Evolutionary conservation across 75 land plant genomes (phyloP).

Genomic region (Cryptomeria japonica): DNA sequence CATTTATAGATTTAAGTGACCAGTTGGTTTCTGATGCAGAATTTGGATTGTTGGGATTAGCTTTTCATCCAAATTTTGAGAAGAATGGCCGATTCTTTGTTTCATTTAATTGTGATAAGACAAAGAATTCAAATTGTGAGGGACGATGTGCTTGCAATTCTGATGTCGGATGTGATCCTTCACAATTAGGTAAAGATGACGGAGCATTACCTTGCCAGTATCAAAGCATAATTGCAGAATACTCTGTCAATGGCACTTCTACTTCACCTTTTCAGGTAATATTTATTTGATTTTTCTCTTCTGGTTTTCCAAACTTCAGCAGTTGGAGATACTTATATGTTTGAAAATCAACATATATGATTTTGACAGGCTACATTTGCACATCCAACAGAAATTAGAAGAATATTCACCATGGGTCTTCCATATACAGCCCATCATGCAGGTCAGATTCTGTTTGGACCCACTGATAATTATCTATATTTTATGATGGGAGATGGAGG

Average conservation of each 20-base stretch:
- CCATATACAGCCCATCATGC: conserved; percentile 44
- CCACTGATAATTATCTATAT: conserved; percentile 43
- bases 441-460: conserved; percentile 47
- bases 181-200: conserved; percentile 28
- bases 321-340: no score
- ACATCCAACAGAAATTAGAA: conserved; percentile 31
- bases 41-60: conserved; percentile 81
- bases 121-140: conserved; percentile 47
- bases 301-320: neutral
- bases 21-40: conserved; percentile 41
- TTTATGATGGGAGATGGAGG: conserved; percentile 57
- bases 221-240: conserved; percentile 81
- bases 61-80: conserved; percentile 86
- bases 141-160: conserved; percentile 85
- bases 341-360: neutral
- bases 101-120: conserved; percentile 84
- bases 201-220: conserved; percentile 67
- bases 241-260: conserved; percentile 55
- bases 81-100: conserved; percentile 90
- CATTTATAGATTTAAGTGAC: conserved; percentile 79
- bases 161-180: conserved; percentile 67
- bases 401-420: conserved; percentile 47
- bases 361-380: neutral
- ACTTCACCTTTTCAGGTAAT: conserved; percentile 63
- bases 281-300: neutral